Evolutionary conservation across 2,329 filamentous ascomycete species (phyloP), one percentile per base, ranked within the genome.

Genomic region (Stagonosporopsis rhizophila): DNA sequence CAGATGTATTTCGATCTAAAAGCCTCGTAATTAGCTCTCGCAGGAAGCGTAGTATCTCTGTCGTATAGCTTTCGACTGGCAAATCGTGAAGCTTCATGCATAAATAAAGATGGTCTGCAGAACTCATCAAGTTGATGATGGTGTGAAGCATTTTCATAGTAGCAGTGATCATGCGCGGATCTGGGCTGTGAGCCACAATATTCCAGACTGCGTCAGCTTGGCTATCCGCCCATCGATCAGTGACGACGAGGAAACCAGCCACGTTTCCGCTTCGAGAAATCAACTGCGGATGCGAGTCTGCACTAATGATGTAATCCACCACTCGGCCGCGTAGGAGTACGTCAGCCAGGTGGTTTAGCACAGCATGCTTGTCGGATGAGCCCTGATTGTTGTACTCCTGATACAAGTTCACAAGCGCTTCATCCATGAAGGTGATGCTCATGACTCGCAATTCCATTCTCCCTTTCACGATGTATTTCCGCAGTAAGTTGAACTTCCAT

Each of bases 241-340:
- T 95, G 14, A 95, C 89, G 20, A 92, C 85, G 47, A 98, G 81
- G 68, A 98, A 98, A 0, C 91, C 91, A 44, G 97, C 82, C 49
- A 98, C 90, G 61, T 96, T 96, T 37, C 84, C 83, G 68, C 91
- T 91, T 64, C 92, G 87, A 32, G 84, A 82, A 19, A 96, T 95
- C 49, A 98, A 86, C 70, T 96, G 92, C 1, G 93, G 92, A 69
- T 98, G 95, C 28, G 94, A 97, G 52, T 92, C 92, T 14, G 94
- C 87, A 2, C 94, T 91, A 47, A 97, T 85, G 41, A 99, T 87
- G 75, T 97, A 98, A 56, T 92, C 87, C 22, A 96, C 85, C 23
- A 98, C 80, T 49, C 87, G 87, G 35, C 89, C 88, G 6, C 82
- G 78, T 15, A 89, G 81, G 30, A 98, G 80, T 61, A 90, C 89